Base-by-base conservation (phyloP, 2,329 filamentous ascomycete species). In the Fusarium tanahbumbuense region DNA sequence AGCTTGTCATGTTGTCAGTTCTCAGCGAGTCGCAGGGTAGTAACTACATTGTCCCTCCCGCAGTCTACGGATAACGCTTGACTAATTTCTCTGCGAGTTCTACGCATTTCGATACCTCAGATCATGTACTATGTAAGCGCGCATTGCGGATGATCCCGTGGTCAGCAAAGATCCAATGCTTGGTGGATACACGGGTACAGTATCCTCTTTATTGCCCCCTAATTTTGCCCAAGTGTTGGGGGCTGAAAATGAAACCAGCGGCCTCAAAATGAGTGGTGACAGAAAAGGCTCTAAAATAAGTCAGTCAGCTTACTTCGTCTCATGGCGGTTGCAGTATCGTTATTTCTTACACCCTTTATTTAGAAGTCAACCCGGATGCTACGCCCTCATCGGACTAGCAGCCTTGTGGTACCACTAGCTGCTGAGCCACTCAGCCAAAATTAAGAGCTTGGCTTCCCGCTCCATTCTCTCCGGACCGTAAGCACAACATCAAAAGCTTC, bases 221-320 rank as follows among this genome's bases (percentile, higher is more conserved):
- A 16, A 27, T 42, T 16, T 53, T 25, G 41, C 41, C 46, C 12
- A 52, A 27, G 30, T 15, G 40, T 50, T 64, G 64, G 57, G 64
- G 64, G 58, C 65, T 56, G 46, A 63, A 42, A 58, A 32, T 64
- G 58, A 49, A 63, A 41, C 49, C 15, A 37, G 32, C n/a, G n/a
- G 32, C 22, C 25, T 37, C 23, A n/a, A 22, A 9, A 34, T 30
- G 18, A 48, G 20, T 37, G 27, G 25, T 20, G 16, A 15, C 18
- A 16, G 11, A 2, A 8, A 12, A 9, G 18, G 13, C 15, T 15
- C 15, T 3, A 52, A 16, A 41, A 52, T 18, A 27, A 27, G 3
- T 3, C 18, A 27, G 23, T 27, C 49, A 52, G 49, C 32, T 52
- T 52, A 37, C 18, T 6, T 2, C 3, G 34, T 12, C 11, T 37